Percentiles rank a stretch among this genome's conserved stretches.
Conservation (phyloP, 352 stramenopile species). For the Pythium diclinum region DNA sequence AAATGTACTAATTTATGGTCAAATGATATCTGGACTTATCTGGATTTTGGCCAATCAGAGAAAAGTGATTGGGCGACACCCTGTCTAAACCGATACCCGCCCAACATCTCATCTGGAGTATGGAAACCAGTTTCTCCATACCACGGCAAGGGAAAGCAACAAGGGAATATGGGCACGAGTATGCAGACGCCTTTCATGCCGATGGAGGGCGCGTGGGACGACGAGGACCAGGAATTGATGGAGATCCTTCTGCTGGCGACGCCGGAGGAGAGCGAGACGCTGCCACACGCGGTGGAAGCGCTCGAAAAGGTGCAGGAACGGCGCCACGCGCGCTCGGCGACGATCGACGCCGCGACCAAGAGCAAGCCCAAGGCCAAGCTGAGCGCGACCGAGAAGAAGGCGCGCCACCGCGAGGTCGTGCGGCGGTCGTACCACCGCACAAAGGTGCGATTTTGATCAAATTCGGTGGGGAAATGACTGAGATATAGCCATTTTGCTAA, state of each 20-base stretch:
- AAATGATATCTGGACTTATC: not conserved
- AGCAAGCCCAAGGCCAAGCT: slow-evolving; percentile 42
- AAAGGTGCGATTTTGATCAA: slow-evolving; percentile 35
- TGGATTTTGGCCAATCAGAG: not conserved
- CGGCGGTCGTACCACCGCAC: slow-evolving; percentile 74
- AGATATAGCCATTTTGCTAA: not conserved
- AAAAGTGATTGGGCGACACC: not conserved
- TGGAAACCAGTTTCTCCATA: not conserved
- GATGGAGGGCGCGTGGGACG: slow-evolving; percentile 18
- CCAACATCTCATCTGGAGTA: slow-evolving; percentile 1
- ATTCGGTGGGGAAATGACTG: not conserved
- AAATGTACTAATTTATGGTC: slow-evolving; percentile 3
- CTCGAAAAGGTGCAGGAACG: slow-evolving; percentile 1
- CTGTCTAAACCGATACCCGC: not conserved
- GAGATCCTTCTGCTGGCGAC: slow-evolving; percentile 27
- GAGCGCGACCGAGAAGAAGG: slow-evolving; percentile 51
- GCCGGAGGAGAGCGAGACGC: slow-evolving; percentile 3
- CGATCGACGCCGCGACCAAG: slow-evolving; percentile 17
- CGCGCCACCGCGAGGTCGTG: slow-evolving; percentile 65
- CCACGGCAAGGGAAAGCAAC: not conserved
- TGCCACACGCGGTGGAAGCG: not conserved
- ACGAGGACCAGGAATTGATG: slow-evolving; percentile 30
- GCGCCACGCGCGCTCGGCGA: not conserved
- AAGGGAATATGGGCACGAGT: slow-evolving; percentile 8
- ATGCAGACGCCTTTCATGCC: slow-evolving; percentile 2